Evolutionary conservation across 306 rosid species (phyloP), one percentile per base, ranked within the genome.

Genomic region (Quercus alba): DNA sequence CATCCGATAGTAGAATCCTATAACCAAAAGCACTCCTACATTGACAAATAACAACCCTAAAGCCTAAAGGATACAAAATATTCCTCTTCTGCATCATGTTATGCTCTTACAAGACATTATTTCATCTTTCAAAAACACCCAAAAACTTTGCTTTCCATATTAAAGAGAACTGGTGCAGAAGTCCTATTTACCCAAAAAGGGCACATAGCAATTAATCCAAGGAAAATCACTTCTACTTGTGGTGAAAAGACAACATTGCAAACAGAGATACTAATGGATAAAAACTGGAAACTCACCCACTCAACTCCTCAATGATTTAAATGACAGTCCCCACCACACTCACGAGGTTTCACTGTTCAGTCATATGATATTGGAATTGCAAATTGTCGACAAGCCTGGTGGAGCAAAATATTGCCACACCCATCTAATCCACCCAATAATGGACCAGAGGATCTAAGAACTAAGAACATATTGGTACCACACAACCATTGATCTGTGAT

Each of bases 311-410:
- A 72, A 77, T 14, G 62, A 72, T 75, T 71, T 15, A 38, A 28
- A 35, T 7, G 7, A 72, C 74, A 62, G 73, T 31, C 76, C 85
- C 82, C 86, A 86, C 88, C 33, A 44, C 9, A 63, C 21, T 87
- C 88, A 84, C 87, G 84, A 68, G 87, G 26, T 31, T 30, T 56
- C 59, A 49, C 19, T 57, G 74, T 66, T 26, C 35, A 26, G 56
- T 56, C 25, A 11, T n/a, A 35, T 20, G 25, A 26, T 11, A 12
- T 26, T 5, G 30, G 35, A 58, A 19, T 9, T 63, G 15, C 38
- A 63, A 63, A 6, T 31, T 63, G 20, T 28, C 20, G 28, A 35
- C 38, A 3, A 1, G 21, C 31, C 71, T 64, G 72, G 10, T 14
- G 4, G 25, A 33, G 23, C 5, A 49, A 11, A 49, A 49, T 11